These are phyloP conservation scores for Pythium pectinolyticum DNA, from an alignment of 352 stramenopile species.

Conservation along the genomic window DNA sequence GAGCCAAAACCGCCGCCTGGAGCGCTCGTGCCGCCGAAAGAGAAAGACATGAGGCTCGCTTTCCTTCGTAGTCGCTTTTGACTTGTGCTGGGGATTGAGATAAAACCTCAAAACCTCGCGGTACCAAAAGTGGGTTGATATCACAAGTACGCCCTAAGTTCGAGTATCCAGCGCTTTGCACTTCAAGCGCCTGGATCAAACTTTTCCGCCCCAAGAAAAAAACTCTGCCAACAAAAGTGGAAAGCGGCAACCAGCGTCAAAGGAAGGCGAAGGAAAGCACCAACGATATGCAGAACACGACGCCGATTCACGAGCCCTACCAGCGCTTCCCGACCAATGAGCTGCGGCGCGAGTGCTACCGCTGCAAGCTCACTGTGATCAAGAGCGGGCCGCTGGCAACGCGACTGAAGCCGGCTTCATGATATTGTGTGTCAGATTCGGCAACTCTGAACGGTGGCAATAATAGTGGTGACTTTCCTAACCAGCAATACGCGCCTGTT, in stretches of 20 bases:
- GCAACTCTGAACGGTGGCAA: constrained; percentile 3
- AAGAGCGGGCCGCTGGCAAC: constrained; percentile 28
- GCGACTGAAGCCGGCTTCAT: constrained; percentile 29
- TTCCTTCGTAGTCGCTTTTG: neutral
- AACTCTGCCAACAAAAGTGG: neutral
- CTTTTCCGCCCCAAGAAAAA: constrained; percentile 3
- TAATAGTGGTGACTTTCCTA: neutral
- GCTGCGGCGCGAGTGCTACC: constrained; percentile 27
- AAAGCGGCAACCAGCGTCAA: neutral
- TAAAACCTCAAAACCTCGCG: constrained; percentile 24
- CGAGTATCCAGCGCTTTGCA: too few species aligned
- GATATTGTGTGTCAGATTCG: constrained; percentile 20
- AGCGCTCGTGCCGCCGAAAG: constrained; percentile 20
- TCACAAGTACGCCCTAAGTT: neutral
- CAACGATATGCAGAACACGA: too few species aligned
- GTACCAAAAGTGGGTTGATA: constrained; percentile 7
- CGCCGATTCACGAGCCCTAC: constrained; percentile 17
- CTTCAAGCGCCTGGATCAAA: constrained; percentile 1
- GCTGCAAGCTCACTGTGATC: constrained; percentile 26
- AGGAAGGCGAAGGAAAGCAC: too few species aligned
- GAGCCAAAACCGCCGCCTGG: constrained; percentile 17
- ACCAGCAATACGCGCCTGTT: neutral
- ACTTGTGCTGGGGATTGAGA: neutral
- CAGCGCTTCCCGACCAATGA: constrained; percentile 25
- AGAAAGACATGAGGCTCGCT: constrained; percentile 23